phyloP scores from a whole-genome alignment of 176 grass and related monocot species.

The Saccharum spontaneum region DNA sequence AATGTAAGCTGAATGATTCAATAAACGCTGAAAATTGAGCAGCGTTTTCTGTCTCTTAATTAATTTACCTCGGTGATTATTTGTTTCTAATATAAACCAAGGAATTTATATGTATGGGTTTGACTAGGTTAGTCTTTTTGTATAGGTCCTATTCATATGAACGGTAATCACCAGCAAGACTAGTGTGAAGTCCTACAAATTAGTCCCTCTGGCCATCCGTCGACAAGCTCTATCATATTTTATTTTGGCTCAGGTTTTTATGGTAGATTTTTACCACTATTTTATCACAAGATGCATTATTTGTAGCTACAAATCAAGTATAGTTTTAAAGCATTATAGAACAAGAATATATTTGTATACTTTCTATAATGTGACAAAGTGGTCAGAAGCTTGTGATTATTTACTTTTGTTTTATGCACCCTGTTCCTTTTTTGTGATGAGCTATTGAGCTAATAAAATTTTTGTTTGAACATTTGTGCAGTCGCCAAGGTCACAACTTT shows the following conservation, averaged over 20 bases:
- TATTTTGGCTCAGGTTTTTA: background rate
- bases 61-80: too few relatives aligned
- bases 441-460: too few relatives aligned
- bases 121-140: background rate
- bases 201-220: too few relatives aligned
- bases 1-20: background rate
- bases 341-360: too few relatives aligned
- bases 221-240: too few relatives aligned
- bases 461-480: too few relatives aligned
- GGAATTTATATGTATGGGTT: background rate
- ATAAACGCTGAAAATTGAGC: background rate
- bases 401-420: too few relatives aligned
- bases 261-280: background rate
- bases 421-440: too few relatives aligned
- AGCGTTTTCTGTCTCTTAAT: background rate
- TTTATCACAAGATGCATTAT: background rate
- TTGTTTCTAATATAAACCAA: background rate
- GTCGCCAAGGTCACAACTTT: too few relatives aligned
- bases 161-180: background rate
- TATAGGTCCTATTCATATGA: slow-evolving; percentile 12
- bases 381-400: too few relatives aligned
- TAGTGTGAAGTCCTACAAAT: background rate
- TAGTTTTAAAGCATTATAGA: background rate
- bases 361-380: too few relatives aligned
- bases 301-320: background rate